phyloP scores from a whole-genome alignment of 305 asterid genomes.

The Fraxinus floribunda region DNA sequence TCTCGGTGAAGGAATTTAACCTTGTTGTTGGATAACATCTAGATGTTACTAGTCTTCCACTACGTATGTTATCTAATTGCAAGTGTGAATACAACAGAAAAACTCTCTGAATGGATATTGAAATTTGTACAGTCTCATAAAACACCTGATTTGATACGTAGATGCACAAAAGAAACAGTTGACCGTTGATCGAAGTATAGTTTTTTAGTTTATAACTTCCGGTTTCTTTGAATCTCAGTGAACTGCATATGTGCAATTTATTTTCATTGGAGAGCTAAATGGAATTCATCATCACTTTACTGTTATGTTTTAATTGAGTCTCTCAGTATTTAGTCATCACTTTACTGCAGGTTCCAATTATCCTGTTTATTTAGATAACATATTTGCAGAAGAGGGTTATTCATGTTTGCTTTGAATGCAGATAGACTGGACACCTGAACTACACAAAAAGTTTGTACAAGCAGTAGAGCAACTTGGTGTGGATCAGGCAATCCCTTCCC shows the following conservation, averaged over 20 bases:
- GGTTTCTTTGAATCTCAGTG: background rate
- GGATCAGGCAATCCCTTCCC: constrained; percentile 55
- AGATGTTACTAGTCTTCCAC: background rate
- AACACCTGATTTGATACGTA: background rate
- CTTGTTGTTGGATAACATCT: background rate
- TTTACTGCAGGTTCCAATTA: background rate
- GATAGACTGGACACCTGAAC: constrained; percentile 55
- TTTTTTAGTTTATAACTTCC: background rate
- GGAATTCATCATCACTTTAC: background rate
- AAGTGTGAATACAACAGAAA: background rate
- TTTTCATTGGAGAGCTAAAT: background rate
- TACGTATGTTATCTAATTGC: background rate
- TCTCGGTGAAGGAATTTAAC: background rate
- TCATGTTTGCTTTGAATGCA: constrained; percentile 13
- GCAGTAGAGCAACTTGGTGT: constrained; percentile 54
- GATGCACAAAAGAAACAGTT: background rate
- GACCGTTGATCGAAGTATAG: background rate
- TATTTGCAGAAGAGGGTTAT: background rate
- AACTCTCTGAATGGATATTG: background rate
- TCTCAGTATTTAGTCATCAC: background rate
- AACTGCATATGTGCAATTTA: background rate
- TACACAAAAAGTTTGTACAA: constrained; percentile 50
- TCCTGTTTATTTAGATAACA: background rate
- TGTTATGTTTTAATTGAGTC: background rate
- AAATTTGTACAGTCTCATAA: background rate